These are phyloP conservation scores for Annulohypoxylon moriforme DNA, from an alignment of 495 filamentous ascomycete genomes.

Conservation along the genomic window DNA sequence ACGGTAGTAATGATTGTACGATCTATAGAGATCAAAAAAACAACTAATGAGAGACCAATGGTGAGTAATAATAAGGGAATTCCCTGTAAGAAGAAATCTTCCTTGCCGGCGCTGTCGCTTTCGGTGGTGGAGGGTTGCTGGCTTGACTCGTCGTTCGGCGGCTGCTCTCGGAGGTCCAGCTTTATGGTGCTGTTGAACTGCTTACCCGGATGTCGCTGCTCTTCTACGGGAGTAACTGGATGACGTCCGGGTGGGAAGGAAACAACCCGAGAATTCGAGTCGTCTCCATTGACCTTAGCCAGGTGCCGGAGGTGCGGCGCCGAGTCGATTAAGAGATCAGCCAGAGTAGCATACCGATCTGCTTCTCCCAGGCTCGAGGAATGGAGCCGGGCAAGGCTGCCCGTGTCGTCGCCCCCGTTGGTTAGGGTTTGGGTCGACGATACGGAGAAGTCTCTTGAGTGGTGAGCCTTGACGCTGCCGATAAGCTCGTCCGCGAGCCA, in stretches of 20 bases:
- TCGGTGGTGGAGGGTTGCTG: slow-evolving; percentile 29
- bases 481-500: slow-evolving; percentile 37
- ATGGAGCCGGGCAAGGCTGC: slow-evolving; percentile 13
- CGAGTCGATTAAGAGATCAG: slow-evolving; percentile 41
- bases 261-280: background rate
- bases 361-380: background rate
- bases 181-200: slow-evolving; percentile 19
- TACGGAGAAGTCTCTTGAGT: slow-evolving; percentile 25
- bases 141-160: slow-evolving; percentile 22
- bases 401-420: slow-evolving; percentile 20
- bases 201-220: slow-evolving; percentile 52
- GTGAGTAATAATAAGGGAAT: slow-evolving; percentile 48
- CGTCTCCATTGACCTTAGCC: slow-evolving; percentile 23
- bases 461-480: slow-evolving; percentile 11
- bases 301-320: slow-evolving; percentile 38
- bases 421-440: slow-evolving; percentile 34
- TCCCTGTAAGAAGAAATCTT: slow-evolving; percentile 44
- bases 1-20: slow-evolving; percentile 59
- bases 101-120: slow-evolving; percentile 30
- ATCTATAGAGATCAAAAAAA: slow-evolving; percentile 57
- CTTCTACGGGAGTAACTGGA: slow-evolving; percentile 37
- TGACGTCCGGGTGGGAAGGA: slow-evolving; percentile 12
- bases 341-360: slow-evolving; percentile 20
- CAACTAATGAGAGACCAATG: slow-evolving; percentile 52
- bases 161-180: slow-evolving; percentile 24